Evolutionary conservation across 352 stramenopile genomes (phyloP).

Genomic region (Globisporangium sylvaticum): DNA sequence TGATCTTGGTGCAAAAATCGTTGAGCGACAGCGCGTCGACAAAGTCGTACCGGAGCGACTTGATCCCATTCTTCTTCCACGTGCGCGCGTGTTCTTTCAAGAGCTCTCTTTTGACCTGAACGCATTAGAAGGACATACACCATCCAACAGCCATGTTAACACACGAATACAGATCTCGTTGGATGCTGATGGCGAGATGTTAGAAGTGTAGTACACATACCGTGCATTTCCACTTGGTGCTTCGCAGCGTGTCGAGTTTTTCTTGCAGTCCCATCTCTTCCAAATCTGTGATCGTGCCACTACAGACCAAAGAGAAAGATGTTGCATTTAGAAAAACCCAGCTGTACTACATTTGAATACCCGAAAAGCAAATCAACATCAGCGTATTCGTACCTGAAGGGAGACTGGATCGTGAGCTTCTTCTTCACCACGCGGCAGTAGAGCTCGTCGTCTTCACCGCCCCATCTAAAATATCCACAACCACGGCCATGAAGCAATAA

Average conservation of each 20-base stretch:
- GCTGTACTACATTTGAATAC: too few relatives aligned
- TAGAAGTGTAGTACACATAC: slow-evolving; percentile 1
- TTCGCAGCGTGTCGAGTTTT: slow-evolving; percentile 35
- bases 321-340: too few relatives aligned
- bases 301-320: slow-evolving; percentile 13
- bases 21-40: slow-evolving; percentile 36
- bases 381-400: slow-evolving; percentile 19
- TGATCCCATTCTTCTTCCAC: slow-evolving; percentile 55
- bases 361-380: background rate
- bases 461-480: slow-evolving; percentile 22
- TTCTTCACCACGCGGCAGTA: slow-evolving; percentile 51
- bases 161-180: too few relatives aligned
- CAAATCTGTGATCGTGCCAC: slow-evolving; percentile 43
- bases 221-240: slow-evolving; percentile 48
- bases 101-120: slow-evolving; percentile 41
- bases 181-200: background rate
- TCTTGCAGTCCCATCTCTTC: slow-evolving; percentile 39
- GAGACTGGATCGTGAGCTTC: slow-evolving; percentile 38
- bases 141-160: background rate
- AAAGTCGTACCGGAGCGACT: slow-evolving; percentile 36
- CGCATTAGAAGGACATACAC: background rate
- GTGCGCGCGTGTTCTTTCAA: slow-evolving; percentile 51
- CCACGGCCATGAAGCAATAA: background rate
- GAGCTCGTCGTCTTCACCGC: slow-evolving; percentile 52
- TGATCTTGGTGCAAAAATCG: slow-evolving; percentile 48